phyloP scores from a whole-genome alignment of 768 basidiomycete species.

The Mycena olivaceomarginata region DNA sequence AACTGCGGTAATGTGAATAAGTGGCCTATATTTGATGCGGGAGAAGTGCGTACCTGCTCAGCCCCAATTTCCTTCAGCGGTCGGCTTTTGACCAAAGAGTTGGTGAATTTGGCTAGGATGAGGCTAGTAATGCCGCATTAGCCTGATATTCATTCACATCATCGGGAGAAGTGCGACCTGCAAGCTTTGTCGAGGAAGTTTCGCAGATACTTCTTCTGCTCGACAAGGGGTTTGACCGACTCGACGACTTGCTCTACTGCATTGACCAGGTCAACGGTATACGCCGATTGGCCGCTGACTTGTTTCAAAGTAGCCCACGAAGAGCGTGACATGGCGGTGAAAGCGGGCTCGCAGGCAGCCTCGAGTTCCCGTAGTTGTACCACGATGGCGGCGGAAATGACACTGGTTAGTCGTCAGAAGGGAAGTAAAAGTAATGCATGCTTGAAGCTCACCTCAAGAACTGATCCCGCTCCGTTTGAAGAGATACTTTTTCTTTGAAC shows the following conservation, averaged over 20 bases:
- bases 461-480: conserved; percentile 91
- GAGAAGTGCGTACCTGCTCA: conserved; percentile 81
- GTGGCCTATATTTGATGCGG: background rate
- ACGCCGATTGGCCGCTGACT: conserved; percentile 91
- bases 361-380: conserved; percentile 92
- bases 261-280: conserved; percentile 85
- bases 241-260: conserved; percentile 87
- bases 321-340: conserved; percentile 84
- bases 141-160: background rate
- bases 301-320: conserved; percentile 88
- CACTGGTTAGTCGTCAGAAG: conserved; percentile 64
- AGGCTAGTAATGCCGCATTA: conserved; percentile 70
- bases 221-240: conserved; percentile 85
- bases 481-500: conserved; percentile 85
- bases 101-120: conserved; percentile 91
- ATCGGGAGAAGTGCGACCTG: conserved; percentile 68
- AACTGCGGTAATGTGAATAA: conserved; percentile 66
- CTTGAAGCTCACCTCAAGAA: conserved; percentile 83
- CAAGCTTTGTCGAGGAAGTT: conserved; percentile 97
- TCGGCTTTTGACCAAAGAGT: conserved; percentile 91
- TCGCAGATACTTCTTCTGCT: conserved; percentile 95
- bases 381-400: conserved; percentile 89
- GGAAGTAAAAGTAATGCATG: conserved; percentile 6
- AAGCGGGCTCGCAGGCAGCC: conserved; percentile 85
- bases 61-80: conserved; percentile 96